phyloP scores from a whole-genome alignment of 2,329 filamentous ascomycete species.

The Botrytis cinerea region DNA sequence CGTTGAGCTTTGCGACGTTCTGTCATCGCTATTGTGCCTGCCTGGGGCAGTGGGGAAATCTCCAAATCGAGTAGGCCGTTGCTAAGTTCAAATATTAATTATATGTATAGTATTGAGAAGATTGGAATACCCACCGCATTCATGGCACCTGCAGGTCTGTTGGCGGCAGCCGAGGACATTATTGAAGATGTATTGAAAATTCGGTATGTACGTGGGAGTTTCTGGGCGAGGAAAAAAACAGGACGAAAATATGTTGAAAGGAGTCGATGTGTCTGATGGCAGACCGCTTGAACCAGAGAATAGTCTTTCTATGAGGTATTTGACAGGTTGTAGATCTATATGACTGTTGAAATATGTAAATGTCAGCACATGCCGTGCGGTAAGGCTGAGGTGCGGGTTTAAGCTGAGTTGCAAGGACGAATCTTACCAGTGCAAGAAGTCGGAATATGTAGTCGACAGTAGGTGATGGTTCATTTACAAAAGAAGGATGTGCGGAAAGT shows the following conservation, averaged over 20 bases:
- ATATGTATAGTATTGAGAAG: slow-evolving; percentile 35
- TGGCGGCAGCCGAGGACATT: slow-evolving; percentile 42
- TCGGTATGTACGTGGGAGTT: slow-evolving; percentile 28
- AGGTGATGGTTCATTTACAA: slow-evolving; percentile 41
- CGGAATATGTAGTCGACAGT: slow-evolving; percentile 41
- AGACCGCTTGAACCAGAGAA: slow-evolving; percentile 33
- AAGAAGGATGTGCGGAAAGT: slow-evolving; percentile 33
- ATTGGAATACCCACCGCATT: slow-evolving; percentile 45
- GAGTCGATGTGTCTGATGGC: slow-evolving; percentile 29
- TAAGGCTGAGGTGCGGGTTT: slow-evolving; percentile 39
- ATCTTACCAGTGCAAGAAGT: slow-evolving; percentile 38
- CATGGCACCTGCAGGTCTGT: slow-evolving; percentile 43
- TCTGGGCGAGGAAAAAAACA: slow-evolving; percentile 25
- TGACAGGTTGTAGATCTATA: slow-evolving; percentile 42
- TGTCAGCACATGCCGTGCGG: slow-evolving; percentile 40
- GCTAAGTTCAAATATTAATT: slow-evolving; percentile 36
- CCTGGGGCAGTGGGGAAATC: slow-evolving; percentile 44
- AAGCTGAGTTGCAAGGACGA: slow-evolving; percentile 34
- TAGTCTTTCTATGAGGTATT: slow-evolving; percentile 37
- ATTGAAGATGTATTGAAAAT: slow-evolving; percentile 41
- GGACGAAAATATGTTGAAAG: slow-evolving; percentile 30
- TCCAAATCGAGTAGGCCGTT: slow-evolving; percentile 42
- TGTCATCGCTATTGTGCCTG: slow-evolving; percentile 39
- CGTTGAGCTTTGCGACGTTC: slow-evolving; percentile 44
- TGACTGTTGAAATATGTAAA: slow-evolving; percentile 38